Conservation (phyloP, 2,329 filamentous ascomycete genomes). For the Myriosclerotinia duriaeana region DNA sequence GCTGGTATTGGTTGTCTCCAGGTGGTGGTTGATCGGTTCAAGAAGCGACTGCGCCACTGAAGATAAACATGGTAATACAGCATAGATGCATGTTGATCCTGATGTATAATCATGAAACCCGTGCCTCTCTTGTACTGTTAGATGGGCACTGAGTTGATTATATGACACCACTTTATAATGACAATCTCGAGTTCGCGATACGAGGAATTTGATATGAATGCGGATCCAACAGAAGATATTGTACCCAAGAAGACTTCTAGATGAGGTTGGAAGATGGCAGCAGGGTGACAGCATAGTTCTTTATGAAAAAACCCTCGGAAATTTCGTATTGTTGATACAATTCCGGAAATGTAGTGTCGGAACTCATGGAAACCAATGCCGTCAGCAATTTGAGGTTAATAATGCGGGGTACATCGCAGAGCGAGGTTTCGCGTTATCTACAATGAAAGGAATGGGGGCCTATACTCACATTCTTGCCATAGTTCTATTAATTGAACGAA, state of each 20-base stretch:
- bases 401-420: not conserved
- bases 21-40: not conserved
- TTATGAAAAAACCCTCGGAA: not conserved
- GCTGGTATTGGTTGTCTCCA: too few species aligned
- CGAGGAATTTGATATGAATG: too few species aligned
- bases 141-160: not conserved
- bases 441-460: not conserved
- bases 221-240: not conserved
- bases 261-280: not conserved
- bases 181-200: too few species aligned
- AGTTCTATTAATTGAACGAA: not conserved
- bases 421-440: not conserved
- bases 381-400: not conserved
- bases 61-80: not conserved
- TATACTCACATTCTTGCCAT: not conserved
- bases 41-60: not conserved
- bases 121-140: not conserved
- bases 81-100: not conserved
- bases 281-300: not conserved
- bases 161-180: not conserved
- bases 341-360: not conserved
- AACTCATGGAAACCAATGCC: not conserved
- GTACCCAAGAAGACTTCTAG: not conserved
- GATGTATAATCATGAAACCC: not conserved
- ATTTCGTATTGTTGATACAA: not conserved